Percentiles rank a stretch among this genome's conserved stretches.
These are phyloP conservation scores for Russula sp. DNA, from an alignment of 768 basidiomycete genomes.

Conservation along the genomic window DNA sequence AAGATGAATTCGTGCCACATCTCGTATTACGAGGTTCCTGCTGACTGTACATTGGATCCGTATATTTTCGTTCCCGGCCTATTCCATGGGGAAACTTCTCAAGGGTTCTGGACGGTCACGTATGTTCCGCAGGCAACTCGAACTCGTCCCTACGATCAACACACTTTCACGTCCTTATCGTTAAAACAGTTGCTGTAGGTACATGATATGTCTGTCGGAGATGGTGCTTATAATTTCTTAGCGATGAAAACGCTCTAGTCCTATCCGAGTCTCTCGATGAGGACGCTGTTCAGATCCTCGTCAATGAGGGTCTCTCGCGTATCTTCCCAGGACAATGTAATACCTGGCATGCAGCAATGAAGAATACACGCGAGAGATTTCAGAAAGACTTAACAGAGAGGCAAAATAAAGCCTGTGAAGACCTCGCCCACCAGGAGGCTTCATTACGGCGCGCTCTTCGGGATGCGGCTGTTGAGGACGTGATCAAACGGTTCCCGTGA, in stretches of 20 bases:
- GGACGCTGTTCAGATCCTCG: not conserved
- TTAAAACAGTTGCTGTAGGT: conserved; percentile 9
- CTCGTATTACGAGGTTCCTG: not conserved
- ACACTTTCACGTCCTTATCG: not conserved
- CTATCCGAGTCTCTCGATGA: conserved; percentile 11
- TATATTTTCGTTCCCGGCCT: not conserved
- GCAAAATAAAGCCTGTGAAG: not conserved
- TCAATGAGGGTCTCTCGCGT: not conserved
- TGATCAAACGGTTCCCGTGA: conserved; percentile 9
- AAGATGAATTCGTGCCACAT: conserved; percentile 7
- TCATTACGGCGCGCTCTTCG: not conserved
- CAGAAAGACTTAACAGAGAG: not conserved
- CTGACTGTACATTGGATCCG: not conserved
- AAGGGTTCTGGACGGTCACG: conserved; percentile 26
- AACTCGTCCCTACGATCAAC: not conserved
- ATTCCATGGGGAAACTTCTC: conserved; percentile 27
- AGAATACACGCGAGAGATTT: not conserved
- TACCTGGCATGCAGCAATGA: not conserved
- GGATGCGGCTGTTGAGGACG: not conserved
- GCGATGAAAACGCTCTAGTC: not conserved
- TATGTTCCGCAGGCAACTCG: not conserved
- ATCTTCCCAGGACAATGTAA: not conserved
- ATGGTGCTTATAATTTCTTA: not conserved
- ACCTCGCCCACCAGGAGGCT: not conserved
- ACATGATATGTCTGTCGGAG: not conserved